Percentiles rank a stretch among this genome's conserved stretches.
Conservation (phyloP, 768 basidiomycete genomes). For the Strobilomyces dryophilus region DNA sequence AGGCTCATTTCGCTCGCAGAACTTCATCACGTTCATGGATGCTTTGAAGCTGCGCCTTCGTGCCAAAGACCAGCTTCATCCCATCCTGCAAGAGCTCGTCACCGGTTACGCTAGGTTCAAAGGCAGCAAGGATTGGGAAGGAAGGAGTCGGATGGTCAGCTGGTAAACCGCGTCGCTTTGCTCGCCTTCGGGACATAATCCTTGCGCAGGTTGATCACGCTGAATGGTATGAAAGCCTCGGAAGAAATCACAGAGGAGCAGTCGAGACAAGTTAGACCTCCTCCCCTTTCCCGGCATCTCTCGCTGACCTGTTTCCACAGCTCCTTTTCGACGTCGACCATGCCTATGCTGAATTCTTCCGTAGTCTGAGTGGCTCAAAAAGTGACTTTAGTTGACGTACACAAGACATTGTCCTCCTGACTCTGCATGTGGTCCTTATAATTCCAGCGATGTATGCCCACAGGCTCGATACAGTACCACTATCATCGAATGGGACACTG, state of each 20-base stretch:
- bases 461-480: too few species aligned
- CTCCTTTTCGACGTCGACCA: constrained; percentile 96
- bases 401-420: neutral
- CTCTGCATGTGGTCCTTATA: too few species aligned
- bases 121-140: constrained; percentile 95
- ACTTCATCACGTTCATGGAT: constrained; percentile 99
- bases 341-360: constrained; percentile 92
- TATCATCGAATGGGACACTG: too few species aligned
- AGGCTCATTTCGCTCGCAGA: constrained; percentile 41
- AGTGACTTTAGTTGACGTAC: constrained; percentile 19
- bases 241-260: constrained; percentile 97
- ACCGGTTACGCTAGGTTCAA: constrained; percentile 93
- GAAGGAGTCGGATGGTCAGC: constrained; percentile 80
- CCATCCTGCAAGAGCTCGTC: constrained; percentile 92
- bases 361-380: constrained; percentile 54
- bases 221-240: constrained; percentile 96
- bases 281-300: neutral
- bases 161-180: constrained; percentile 53
- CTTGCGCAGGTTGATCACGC: constrained; percentile 76
- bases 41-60: constrained; percentile 87
- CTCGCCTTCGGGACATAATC: neutral
- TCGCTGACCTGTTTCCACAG: constrained; percentile 34
- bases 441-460: too few species aligned
- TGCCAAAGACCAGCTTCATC: constrained; percentile 97
- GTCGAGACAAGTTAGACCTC: constrained; percentile 67